phyloP scores from a whole-genome alignment of 2,329 filamentous ascomycete genomes.

The Atkinsonella hypoxylon region DNA sequence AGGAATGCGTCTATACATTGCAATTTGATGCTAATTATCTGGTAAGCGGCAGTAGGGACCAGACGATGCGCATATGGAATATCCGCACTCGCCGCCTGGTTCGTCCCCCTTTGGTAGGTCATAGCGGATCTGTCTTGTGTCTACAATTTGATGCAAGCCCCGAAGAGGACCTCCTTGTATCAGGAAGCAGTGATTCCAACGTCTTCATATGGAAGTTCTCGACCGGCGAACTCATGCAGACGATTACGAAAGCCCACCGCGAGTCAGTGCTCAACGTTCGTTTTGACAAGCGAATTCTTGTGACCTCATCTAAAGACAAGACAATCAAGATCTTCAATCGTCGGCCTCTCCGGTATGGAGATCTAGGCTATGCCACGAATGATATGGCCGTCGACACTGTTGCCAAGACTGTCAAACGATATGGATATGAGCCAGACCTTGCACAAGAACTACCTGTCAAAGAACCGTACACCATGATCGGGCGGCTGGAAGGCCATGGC shows the following conservation, averaged over 20 bases:
- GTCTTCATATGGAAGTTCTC: conserved; percentile 92
- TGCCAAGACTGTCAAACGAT: conserved; percentile 37
- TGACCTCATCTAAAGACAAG: conserved; percentile 96
- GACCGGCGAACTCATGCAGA: conserved; percentile 71
- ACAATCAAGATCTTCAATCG: conserved; percentile 95
- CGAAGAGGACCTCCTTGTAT: conserved; percentile 84
- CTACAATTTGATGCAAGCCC: conserved; percentile 87
- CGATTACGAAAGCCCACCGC: conserved; percentile 62
- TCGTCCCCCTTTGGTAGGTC: conserved; percentile 60
- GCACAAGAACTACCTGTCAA: conserved; percentile 36
- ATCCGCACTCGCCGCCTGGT: conserved; percentile 69
- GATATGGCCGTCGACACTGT: conserved; percentile 37
- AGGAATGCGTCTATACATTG: conserved; percentile 88
- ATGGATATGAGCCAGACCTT: conserved; percentile 39
- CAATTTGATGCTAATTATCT: conserved; percentile 79
- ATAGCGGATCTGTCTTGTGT: conserved; percentile 80
- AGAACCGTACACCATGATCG: conserved; percentile 64
- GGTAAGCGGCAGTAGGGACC: conserved; percentile 87
- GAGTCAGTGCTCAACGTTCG: conserved; percentile 91
- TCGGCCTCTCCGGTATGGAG: conserved; percentile 47
- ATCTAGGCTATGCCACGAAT: conserved; percentile 38
- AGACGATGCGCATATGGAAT: conserved; percentile 81
- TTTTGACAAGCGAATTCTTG: conserved; percentile 82
- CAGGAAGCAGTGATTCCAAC: conserved; percentile 83
- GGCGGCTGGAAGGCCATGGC: conserved; percentile 68